phyloP scores from a whole-genome alignment of 202 grass and related monocot species.

The Bolboschoenoplectus hybrid region DNA sequence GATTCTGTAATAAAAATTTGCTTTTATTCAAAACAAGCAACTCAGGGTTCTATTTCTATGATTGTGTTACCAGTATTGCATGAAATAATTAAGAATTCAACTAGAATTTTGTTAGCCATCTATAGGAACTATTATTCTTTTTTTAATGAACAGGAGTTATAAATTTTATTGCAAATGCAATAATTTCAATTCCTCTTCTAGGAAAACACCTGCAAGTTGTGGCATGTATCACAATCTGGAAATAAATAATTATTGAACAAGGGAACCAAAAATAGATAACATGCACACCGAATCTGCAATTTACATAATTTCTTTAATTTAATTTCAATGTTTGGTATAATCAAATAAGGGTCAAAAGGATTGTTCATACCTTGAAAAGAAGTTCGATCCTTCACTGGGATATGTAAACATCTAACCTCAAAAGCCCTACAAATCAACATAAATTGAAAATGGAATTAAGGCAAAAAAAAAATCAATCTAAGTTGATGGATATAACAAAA shows the following conservation, averaged over 20 bases:
- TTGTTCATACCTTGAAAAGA: constrained; percentile 75
- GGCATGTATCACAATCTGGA: neutral
- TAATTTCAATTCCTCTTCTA: neutral
- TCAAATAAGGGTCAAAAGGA: constrained; percentile 16
- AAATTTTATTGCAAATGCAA: neutral
- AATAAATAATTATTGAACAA: too few species aligned
- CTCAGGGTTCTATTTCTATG: neutral
- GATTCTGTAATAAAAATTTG: neutral
- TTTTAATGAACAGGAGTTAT: neutral
- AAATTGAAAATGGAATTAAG: neutral
- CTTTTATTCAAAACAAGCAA: neutral
- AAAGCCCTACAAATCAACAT: constrained; percentile 58
- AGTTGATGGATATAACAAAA: neutral
- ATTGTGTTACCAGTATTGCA: neutral
- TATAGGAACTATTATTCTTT: neutral
- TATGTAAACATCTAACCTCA: constrained; percentile 87
- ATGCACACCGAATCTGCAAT: too few species aligned
- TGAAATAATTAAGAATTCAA: neutral
- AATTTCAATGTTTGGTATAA: neutral
- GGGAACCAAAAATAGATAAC: too few species aligned
- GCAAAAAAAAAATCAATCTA: neutral
- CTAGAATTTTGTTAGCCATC: neutral
- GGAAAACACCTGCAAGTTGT: constrained; percentile 5
- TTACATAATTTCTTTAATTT: too few species aligned
- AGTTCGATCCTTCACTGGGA: constrained; percentile 89